A percentile compares a stretch with the other conserved stretches of the same genome.
These are phyloP conservation scores for Podospora pseudocomata DNA, from an alignment of 495 filamentous ascomycete species.

Conservation along the genomic window DNA sequence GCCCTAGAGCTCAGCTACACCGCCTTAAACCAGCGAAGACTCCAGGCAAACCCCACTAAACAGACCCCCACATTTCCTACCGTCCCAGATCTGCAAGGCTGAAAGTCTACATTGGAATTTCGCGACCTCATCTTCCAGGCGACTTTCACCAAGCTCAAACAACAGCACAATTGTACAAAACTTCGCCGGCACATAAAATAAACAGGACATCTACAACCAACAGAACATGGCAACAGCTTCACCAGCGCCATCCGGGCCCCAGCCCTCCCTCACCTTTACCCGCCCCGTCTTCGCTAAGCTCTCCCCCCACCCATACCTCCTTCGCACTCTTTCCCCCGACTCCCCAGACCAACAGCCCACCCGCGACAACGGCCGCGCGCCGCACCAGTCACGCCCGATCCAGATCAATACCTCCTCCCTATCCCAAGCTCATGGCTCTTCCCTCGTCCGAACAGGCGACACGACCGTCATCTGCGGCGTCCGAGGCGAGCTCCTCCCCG, in stretches of 20 bases:
- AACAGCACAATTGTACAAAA: neutral
- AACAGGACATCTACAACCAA: neutral
- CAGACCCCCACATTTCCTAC: slow-evolving; percentile 5
- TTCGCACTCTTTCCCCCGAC: slow-evolving; percentile 72
- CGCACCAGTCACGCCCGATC: slow-evolving; percentile 63
- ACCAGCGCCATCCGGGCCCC: neutral
- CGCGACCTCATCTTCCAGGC: slow-evolving; percentile 5
- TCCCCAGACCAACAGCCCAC: slow-evolving; percentile 49
- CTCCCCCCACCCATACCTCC: slow-evolving; percentile 82
- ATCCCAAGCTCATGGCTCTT: slow-evolving; percentile 81
- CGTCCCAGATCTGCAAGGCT: slow-evolving; percentile 21
- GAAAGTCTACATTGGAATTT: slow-evolving; percentile 16
- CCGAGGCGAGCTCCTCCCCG: slow-evolving; percentile 77
- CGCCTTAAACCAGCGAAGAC: neutral
- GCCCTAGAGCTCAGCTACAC: neutral
- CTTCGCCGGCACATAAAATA: neutral
- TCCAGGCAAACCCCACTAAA: neutral
- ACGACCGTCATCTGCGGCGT: slow-evolving; percentile 91
- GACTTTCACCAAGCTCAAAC: neutral
- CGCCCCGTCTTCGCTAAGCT: slow-evolving; percentile 83
- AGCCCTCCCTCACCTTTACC: slow-evolving; percentile 60
- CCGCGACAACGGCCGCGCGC: slow-evolving; percentile 74
- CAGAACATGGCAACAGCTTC: slow-evolving; percentile 9
- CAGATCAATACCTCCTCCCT: slow-evolving; percentile 74
- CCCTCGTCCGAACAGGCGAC: slow-evolving; percentile 82